A percentile compares a stretch with the other conserved stretches of the same genome.
These are phyloP conservation scores for Centaurea solstitialis DNA, from an alignment of 129 eudicot genomes.

Conservation along the genomic window DNA sequence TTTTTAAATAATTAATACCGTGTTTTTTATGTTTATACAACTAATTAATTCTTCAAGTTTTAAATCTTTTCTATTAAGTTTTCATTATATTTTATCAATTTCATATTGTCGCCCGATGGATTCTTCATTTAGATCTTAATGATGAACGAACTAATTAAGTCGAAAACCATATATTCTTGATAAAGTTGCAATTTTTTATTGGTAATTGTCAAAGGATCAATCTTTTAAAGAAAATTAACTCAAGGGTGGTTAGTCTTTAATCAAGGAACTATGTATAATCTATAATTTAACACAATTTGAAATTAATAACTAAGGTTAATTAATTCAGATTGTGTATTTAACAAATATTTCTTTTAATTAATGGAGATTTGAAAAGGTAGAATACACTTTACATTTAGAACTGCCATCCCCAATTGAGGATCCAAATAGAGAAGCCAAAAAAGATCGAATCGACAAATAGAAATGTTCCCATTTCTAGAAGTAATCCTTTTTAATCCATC, in stretches of 20 bases:
- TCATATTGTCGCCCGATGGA: background rate
- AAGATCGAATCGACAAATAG: constrained; percentile 15
- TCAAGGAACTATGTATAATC: background rate
- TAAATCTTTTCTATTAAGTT: background rate
- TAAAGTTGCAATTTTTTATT: background rate
- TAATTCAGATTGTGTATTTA: background rate
- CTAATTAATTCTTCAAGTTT: background rate
- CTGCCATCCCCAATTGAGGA: background rate
- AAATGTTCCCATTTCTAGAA: constrained; percentile 30
- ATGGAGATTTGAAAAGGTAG: background rate
- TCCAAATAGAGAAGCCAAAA: background rate
- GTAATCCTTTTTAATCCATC: constrained; percentile 36
- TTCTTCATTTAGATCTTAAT: background rate
- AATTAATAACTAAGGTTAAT: background rate
- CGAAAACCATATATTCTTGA: background rate
- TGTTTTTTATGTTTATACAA: background rate
- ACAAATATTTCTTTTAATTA: background rate
- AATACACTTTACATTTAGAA: background rate
- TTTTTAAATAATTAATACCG: background rate
- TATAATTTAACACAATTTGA: background rate
- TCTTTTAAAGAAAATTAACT: background rate
- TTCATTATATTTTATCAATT: background rate
- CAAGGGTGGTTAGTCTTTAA: background rate
- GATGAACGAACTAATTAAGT: background rate
- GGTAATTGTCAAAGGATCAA: background rate